A percentile compares a stretch with the other conserved stretches of the same genome.
Evolutionary conservation across 768 basidiomycete species (phyloP).

Genomic region (Tulasnella calospora): DNA sequence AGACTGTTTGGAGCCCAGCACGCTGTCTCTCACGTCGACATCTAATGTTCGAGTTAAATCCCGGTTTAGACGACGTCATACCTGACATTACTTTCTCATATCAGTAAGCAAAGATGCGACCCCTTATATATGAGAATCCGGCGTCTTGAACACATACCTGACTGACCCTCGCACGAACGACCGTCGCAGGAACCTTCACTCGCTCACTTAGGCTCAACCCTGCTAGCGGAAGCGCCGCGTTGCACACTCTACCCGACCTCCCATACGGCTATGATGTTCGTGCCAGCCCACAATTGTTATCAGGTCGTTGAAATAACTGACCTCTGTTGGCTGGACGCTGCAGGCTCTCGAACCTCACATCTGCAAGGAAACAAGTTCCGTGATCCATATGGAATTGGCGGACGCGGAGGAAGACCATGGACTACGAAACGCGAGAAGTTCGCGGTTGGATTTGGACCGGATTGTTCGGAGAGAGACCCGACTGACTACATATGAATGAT

Average conservation of each 20-base stretch:
- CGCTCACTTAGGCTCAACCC: slow-evolving; percentile 46
- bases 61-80: neutral
- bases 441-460: no score
- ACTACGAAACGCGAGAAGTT: no score
- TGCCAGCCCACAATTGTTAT: neutral
- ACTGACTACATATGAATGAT: no score
- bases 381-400: no score
- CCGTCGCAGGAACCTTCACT: slow-evolving; percentile 41
- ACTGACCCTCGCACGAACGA: slow-evolving; percentile 50
- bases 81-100: neutral
- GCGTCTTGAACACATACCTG: slow-evolving; percentile 40
- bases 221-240: slow-evolving; percentile 39
- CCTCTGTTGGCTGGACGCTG: neutral
- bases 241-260: slow-evolving; percentile 73
- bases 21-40: neutral
- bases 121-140: neutral
- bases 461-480: no score
- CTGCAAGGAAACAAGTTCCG: slow-evolving; percentile 54
- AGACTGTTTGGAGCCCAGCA: no score
- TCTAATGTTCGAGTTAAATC: neutral
- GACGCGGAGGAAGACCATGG: no score
- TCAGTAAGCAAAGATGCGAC: neutral
- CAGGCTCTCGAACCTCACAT: slow-evolving; percentile 91
- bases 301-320: neutral
- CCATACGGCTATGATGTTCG: slow-evolving; percentile 76